A percentile compares a stretch with the other conserved stretches of the same genome.
Conservation (phyloP, 441 rosid species). For the Dalechampia spathulata region DNA sequence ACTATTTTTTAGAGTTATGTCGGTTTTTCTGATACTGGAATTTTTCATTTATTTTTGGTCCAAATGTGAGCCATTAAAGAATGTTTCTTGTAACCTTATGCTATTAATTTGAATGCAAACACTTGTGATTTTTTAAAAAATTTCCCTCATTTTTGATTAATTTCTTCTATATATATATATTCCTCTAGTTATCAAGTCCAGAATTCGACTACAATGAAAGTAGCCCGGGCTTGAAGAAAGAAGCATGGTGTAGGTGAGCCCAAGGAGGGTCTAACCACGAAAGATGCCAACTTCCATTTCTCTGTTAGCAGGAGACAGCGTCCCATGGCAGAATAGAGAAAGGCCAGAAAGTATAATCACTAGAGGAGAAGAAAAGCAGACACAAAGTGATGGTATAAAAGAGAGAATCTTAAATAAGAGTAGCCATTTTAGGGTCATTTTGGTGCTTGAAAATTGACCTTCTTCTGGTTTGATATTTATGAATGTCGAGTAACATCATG, state of each 20-base stretch:
- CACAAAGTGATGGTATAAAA: background rate
- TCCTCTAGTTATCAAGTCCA: no score
- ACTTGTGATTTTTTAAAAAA: no score
- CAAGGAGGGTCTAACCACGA: no score
- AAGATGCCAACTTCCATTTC: background rate
- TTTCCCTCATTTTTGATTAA: no score
- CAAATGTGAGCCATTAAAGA: background rate
- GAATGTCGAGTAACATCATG: background rate
- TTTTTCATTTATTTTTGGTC: background rate
- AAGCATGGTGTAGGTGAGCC: no score
- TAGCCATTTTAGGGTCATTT: constrained; percentile 7
- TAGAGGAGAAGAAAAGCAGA: background rate
- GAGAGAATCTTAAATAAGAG: background rate
- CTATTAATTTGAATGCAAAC: no score
- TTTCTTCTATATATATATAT: no score
- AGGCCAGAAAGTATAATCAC: background rate
- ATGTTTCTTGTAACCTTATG: background rate
- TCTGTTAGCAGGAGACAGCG: constrained; percentile 26
- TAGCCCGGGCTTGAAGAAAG: no score
- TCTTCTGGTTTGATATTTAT: background rate
- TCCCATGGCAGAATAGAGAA: constrained; percentile 24
- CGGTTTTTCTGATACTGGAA: no score
- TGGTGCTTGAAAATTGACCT: constrained; percentile 2
- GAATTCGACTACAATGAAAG: no score
- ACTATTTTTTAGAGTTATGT: no score